Conservation (phyloP, 2,329 filamentous ascomycete species). For the Passalora sequoiae region DNA sequence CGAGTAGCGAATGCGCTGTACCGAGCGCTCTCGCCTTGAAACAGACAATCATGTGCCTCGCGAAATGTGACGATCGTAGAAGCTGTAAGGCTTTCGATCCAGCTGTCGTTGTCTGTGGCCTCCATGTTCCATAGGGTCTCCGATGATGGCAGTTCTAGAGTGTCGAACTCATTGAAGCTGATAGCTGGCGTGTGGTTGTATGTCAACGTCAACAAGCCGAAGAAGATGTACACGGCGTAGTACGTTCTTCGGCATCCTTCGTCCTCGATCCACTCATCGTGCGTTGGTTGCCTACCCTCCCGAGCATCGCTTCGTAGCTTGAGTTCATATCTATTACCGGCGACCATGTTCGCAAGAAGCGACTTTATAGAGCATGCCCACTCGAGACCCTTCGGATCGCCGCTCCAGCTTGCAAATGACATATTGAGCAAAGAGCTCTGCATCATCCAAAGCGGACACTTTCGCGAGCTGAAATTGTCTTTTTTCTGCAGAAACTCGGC, state of each 20-base stretch:
- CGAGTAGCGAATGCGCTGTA: slow-evolving; percentile 97
- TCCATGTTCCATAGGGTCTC: slow-evolving; percentile 92
- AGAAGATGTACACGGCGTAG: slow-evolving; percentile 98
- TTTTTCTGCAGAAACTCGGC: slow-evolving; percentile 97
- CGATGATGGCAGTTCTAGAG: slow-evolving; percentile 83
- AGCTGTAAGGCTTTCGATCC: slow-evolving; percentile 70
- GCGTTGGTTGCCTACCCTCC: slow-evolving; percentile 66
- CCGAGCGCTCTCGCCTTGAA: slow-evolving; percentile 82
- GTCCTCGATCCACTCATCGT: slow-evolving; percentile 91
- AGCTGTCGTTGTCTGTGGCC: slow-evolving; percentile 69
- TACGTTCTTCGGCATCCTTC: slow-evolving; percentile 95
- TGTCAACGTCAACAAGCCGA: slow-evolving; percentile 85
- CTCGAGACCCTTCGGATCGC: slow-evolving; percentile 92
- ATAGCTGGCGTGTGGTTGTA: slow-evolving; percentile 98
- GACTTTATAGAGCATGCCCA: slow-evolving; percentile 99
- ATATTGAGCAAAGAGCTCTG: slow-evolving; percentile 95
- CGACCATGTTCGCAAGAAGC: slow-evolving; percentile 96
- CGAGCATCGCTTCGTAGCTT: slow-evolving; percentile 89
- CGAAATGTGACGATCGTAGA: slow-evolving; percentile 80
- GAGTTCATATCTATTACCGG: slow-evolving; percentile 91
- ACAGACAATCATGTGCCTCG: slow-evolving; percentile 89
- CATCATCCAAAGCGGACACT: slow-evolving; percentile 97
- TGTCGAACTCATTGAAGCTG: slow-evolving; percentile 96
- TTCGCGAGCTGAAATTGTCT: slow-evolving; percentile 96
- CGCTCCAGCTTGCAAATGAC: slow-evolving; percentile 99